These are phyloP conservation scores for Gracilaria vermiculophylla DNA, from an alignment of 23 red algal species.

Conservation along the genomic window DNA sequence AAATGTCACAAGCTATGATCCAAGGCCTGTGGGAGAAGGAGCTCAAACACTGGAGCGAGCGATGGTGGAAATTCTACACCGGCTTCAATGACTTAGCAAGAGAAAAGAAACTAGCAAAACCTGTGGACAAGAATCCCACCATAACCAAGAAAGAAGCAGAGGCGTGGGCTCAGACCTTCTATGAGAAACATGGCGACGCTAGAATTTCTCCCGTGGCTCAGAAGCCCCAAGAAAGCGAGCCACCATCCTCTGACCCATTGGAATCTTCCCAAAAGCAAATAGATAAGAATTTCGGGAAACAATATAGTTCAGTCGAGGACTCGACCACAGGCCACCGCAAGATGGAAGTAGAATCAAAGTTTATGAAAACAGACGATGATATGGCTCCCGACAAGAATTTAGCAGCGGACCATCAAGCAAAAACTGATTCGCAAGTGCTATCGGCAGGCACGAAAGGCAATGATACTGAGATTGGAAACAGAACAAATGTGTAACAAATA, in stretches of 20 bases:
- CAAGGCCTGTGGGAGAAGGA: slow-evolving; percentile 60
- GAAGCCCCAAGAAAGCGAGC: neutral
- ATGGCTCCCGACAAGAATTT: no score
- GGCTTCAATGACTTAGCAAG: slow-evolving; percentile 13
- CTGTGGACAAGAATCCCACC: slow-evolving; percentile 8
- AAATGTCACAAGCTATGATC: slow-evolving; percentile 64
- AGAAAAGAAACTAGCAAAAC: slow-evolving; percentile 35
- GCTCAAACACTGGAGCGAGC: slow-evolving; percentile 71
- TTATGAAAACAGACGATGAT: no score
- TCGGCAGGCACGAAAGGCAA: no score
- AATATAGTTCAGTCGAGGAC: neutral
- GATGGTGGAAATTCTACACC: slow-evolving; percentile 52
- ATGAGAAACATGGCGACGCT: slow-evolving; percentile 33
- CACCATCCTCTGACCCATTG: neutral
- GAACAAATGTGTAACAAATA: no score
- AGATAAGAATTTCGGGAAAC: neutral
- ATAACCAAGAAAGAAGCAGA: slow-evolving; percentile 27
- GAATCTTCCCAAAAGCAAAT: neutral
- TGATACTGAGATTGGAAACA: no score
- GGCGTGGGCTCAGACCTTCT: slow-evolving; percentile 36
- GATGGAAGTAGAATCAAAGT: neutral
- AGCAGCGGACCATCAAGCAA: no score
- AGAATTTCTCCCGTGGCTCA: neutral
- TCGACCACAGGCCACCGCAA: neutral
- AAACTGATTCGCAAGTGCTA: no score